These are phyloP conservation scores for Xylaria sp. DNA, from an alignment of 2,329 filamentous ascomycete species.

Conservation along the genomic window DNA sequence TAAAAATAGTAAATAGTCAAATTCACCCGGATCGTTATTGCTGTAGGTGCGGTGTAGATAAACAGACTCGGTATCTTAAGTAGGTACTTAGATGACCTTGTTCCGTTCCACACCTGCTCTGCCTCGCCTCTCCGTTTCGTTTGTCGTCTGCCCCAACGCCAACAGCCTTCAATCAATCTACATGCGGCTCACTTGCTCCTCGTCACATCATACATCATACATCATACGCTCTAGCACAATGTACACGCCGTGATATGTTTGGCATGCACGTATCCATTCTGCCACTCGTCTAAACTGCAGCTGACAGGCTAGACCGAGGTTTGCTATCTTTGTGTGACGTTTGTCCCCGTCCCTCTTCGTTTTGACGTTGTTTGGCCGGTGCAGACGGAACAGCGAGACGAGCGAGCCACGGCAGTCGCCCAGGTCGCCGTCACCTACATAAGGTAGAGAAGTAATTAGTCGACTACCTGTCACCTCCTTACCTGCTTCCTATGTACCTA, in stretches of 20 bases:
- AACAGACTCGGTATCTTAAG: too few species aligned
- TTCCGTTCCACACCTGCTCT: background rate
- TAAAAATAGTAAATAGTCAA: background rate
- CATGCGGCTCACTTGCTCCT: slow-evolving; percentile 9
- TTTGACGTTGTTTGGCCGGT: background rate
- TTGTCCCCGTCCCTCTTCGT: slow-evolving; percentile 10
- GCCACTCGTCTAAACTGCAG: slow-evolving; percentile 2
- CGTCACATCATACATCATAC: slow-evolving; percentile 27
- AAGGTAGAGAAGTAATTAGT: too few species aligned
- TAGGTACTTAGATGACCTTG: too few species aligned
- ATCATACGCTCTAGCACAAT: background rate
- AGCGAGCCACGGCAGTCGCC: too few species aligned
- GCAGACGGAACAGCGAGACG: too few species aligned
- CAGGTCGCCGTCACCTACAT: too few species aligned
- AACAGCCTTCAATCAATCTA: slow-evolving; percentile 19
- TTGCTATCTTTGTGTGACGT: slow-evolving; percentile 24
- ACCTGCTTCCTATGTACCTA: background rate
- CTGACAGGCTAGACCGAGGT: slow-evolving; percentile 20
- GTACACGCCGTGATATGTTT: slow-evolving; percentile 6
- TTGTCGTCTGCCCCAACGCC: slow-evolving; percentile 1
- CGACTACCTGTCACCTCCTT: background rate
- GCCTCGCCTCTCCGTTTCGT: background rate
- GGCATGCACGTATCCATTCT: slow-evolving; percentile 27
- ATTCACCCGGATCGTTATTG: background rate
- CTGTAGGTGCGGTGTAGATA: slow-evolving; percentile 2